Base-by-base conservation (phyloP, 306 rosid species). In the Glycine soja region DNA sequence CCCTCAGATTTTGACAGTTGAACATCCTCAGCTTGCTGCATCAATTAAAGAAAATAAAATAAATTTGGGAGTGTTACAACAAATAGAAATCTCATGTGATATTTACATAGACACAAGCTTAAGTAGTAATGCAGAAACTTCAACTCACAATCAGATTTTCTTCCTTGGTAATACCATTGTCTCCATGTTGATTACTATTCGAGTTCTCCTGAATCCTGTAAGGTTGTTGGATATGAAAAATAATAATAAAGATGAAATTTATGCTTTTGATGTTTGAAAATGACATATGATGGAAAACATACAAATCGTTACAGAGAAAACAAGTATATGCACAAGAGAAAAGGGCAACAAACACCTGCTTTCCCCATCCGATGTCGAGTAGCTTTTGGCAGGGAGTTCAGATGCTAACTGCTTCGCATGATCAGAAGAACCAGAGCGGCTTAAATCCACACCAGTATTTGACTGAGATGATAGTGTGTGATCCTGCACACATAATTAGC, bases 371-470 rank as follows among this genome's bases (percentile, higher is more conserved):
- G 63, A 78, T 84, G 84, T 58, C 0, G 88, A 14, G 65, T 72
- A 67, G 80, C 80, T 84, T 68, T 86, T 85, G 46, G 78, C 48
- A n/a, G 85, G 86, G 70, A 86, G 66, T 81, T 91, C 97, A 24
- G 96, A 93, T 72, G 94, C 90, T 75, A 90, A 88, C 75, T 91
- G 97, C 82, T 86, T 83, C 8, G 94, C 91, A 53, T 81, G 93
- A 83, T 93, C 91, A 82, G 71, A 79, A 57, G 92, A 85, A 81
- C 88, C 86, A 86, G 96, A 82, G 69, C 87, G 76, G 80, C 67
- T 83, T 80, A 88, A 72, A 84, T 90, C 92, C 59, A 83, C 80
- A 70, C 85, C 68, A 59, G 57, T 77, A 84, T 18, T 86, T 45
- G 90, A 88, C 73, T 88, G 96, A 68, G 89, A 84, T 50, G 88